A percentile compares a stretch with the other conserved stretches of the same genome.
phyloP scores from a whole-genome alignment of 208 protist species.

The Phytomonas sp. region DNA sequence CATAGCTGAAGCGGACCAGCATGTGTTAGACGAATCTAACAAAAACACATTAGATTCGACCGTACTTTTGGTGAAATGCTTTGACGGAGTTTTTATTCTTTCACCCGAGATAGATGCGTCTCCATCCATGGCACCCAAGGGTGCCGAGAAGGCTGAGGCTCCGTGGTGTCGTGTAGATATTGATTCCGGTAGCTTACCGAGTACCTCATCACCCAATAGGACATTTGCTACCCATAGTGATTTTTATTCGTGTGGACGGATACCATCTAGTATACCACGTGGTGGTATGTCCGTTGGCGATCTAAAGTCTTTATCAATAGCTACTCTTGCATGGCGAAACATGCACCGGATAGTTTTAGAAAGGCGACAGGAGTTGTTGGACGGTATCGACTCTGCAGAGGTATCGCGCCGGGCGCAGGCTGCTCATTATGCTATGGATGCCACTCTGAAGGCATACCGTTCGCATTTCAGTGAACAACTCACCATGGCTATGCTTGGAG shows the following conservation, averaged over 20 bases:
- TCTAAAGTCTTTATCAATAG: neutral
- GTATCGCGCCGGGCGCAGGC: conserved; percentile 4
- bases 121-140: neutral
- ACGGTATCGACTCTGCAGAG: neutral
- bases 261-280: neutral
- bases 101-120: conserved; percentile 2
- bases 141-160: neutral
- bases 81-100: conserved; percentile 11
- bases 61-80: conserved; percentile 9
- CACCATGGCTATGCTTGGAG: conserved; percentile 19
- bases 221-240: neutral
- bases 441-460: conserved; percentile 23
- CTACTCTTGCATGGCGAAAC: conserved; percentile 1
- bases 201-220: neutral
- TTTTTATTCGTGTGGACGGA: neutral
- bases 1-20: conserved; percentile 6
- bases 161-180: neutral
- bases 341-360: neutral
- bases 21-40: neutral
- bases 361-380: neutral
- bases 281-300: neutral
- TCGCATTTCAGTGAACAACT: conserved; percentile 23
- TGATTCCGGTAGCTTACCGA: neutral
- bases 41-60: neutral
- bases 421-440: conserved; percentile 18